phyloP scores from a whole-genome alignment of 2,329 filamentous ascomycete genomes.

The Thielaviopsis musarum region DNA sequence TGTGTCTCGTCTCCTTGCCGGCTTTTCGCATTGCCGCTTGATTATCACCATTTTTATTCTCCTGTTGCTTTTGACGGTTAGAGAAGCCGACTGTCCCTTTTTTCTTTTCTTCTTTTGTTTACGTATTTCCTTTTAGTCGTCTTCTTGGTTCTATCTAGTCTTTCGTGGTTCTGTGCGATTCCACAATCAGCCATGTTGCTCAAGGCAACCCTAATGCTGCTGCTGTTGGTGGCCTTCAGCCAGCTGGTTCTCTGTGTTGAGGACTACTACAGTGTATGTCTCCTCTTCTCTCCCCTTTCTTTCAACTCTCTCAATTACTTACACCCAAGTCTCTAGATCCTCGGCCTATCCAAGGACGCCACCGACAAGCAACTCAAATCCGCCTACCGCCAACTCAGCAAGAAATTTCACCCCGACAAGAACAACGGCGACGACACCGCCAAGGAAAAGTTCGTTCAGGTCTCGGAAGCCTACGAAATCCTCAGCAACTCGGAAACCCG shows the following conservation, averaged over 20 bases:
- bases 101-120: not conserved
- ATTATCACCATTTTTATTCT: not conserved
- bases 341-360: constrained; percentile 64
- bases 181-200: constrained; percentile 21
- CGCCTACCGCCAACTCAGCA: constrained; percentile 79
- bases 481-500: constrained; percentile 66
- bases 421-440: constrained; percentile 73
- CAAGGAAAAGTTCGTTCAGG: constrained; percentile 79
- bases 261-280: constrained; percentile 61
- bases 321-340: constrained; percentile 33
- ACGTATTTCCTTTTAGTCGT: not conserved
- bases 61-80: not conserved
- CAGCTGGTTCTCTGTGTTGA: constrained; percentile 42
- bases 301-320: not conserved
- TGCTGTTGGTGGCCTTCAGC: constrained; percentile 34
- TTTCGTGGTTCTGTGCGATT: not conserved
- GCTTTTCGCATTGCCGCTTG: not conserved
- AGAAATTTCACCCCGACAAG: constrained; percentile 96
- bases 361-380: constrained; percentile 82
- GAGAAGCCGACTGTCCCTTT: not conserved
- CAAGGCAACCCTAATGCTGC: constrained; percentile 27
- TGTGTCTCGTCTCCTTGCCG: not conserved
- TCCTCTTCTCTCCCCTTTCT: not conserved
- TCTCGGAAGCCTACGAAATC: constrained; percentile 90
- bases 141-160: not conserved